Evolutionary conservation across 495 filamentous ascomycete genomes (phyloP).

Genomic region (Aspergillus homomorphus): DNA sequence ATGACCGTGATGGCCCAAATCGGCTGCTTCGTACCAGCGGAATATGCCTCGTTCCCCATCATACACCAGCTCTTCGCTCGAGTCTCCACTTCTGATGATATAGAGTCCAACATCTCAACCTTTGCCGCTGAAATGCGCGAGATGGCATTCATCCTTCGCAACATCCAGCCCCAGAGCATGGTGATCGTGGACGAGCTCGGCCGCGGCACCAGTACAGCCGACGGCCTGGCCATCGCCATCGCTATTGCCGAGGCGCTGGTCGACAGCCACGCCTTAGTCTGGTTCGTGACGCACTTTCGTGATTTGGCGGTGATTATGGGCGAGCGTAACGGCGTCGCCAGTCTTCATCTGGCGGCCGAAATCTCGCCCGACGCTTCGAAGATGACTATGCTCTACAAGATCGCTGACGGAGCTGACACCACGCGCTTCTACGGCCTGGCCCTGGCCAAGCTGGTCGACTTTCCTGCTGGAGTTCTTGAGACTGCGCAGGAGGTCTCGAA

Average conservation of each 20-base stretch:
- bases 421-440: constrained; percentile 74
- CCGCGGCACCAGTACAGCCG: constrained; percentile 82
- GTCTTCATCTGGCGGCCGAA: constrained; percentile 76
- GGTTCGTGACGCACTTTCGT: constrained; percentile 91
- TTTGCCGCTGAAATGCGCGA: constrained; percentile 96
- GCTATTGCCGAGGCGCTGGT: constrained; percentile 85
- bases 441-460: constrained; percentile 70
- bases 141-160: constrained; percentile 84
- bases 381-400: constrained; percentile 85
- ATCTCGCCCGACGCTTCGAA: constrained; percentile 44
- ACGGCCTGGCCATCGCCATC: constrained; percentile 86
- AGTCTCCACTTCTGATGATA: constrained; percentile 80
- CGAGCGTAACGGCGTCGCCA: constrained; percentile 71
- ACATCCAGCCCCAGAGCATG: constrained; percentile 70
- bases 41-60: constrained; percentile 78
- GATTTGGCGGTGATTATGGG: constrained; percentile 76
- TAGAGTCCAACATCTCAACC: constrained; percentile 88
- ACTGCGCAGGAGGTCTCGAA: constrained; percentile 63
- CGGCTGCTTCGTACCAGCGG: constrained; percentile 85
- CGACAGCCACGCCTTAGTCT: constrained; percentile 69
- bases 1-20: constrained; percentile 90
- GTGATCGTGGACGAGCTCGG: constrained; percentile 92
- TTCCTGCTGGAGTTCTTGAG: constrained; percentile 64
- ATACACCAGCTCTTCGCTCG: constrained; percentile 82
- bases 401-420: constrained; percentile 64